Evolutionary conservation across 2,329 filamentous ascomycete genomes (phyloP).

Genomic region (Diplodia sapinea): DNA sequence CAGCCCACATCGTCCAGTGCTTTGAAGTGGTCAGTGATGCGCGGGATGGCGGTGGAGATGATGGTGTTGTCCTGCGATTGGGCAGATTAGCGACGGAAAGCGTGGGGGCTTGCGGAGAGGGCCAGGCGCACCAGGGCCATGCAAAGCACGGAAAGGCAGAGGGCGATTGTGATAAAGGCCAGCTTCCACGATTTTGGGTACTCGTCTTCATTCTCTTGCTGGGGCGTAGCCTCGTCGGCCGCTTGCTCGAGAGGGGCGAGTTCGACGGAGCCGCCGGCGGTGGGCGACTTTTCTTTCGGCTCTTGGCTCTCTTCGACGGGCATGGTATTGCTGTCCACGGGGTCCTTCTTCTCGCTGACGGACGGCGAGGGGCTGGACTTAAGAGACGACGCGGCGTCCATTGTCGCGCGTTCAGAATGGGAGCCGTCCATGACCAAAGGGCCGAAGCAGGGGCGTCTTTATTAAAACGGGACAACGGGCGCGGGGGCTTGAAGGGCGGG

Average conservation of each 20-base stretch:
- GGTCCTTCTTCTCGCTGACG: slow-evolving; percentile 40
- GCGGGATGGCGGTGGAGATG: slow-evolving; percentile 41
- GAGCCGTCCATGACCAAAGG: slow-evolving; percentile 8
- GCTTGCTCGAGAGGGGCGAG: slow-evolving; percentile 30
- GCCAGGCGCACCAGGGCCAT: slow-evolving; percentile 37
- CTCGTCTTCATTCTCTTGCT: slow-evolving; percentile 40
- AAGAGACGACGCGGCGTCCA: slow-evolving; percentile 19
- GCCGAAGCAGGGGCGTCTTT: slow-evolving; percentile 6
- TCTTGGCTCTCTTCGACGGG: slow-evolving; percentile 34
- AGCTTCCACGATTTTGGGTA: slow-evolving; percentile 44
- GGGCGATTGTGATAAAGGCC: slow-evolving; percentile 38
- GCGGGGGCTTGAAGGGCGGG: not conserved
- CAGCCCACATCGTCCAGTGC: slow-evolving; percentile 37
- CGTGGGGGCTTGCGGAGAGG: not conserved
- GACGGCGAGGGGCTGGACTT: slow-evolving; percentile 32
- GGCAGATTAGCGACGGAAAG: slow-evolving; percentile 18
- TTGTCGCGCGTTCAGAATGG: slow-evolving; percentile 13
- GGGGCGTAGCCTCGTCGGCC: slow-evolving; percentile 33
- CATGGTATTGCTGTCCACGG: slow-evolving; percentile 37
- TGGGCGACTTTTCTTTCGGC: slow-evolving; percentile 15
- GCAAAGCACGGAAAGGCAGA: slow-evolving; percentile 40
- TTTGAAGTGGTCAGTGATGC: slow-evolving; percentile 41
- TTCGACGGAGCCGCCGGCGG: slow-evolving; percentile 29
- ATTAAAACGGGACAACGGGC: not conserved
- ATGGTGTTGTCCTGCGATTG: slow-evolving; percentile 36